Evolutionary conservation across 306 rosid species (phyloP).

Genomic region (Canavalia ensiformis): DNA sequence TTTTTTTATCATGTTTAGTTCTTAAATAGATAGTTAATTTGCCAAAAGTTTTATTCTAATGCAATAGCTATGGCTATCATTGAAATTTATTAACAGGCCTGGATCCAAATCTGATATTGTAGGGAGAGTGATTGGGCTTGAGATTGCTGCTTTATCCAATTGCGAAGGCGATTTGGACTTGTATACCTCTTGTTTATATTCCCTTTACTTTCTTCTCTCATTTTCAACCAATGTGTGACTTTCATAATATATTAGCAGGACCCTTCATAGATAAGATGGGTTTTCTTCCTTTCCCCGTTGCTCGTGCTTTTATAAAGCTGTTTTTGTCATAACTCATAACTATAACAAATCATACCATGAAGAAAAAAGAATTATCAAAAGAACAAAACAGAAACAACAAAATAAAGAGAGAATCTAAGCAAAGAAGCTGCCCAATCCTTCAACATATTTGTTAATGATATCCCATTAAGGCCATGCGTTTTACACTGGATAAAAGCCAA

Average conservation of each 20-base stretch:
- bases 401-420: conserved; percentile 1
- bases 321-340: conserved; percentile 8
- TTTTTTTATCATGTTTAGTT: conserved; percentile 2
- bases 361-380: background rate
- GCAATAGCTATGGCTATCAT: background rate
- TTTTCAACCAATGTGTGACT: background rate
- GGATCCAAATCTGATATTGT: no score
- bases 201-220: no score
- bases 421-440: background rate
- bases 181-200: no score
- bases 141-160: no score
- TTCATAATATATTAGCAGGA: conserved; percentile 12
- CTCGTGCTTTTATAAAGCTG: conserved; percentile 3
- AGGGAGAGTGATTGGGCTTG: no score
- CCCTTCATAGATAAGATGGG: background rate
- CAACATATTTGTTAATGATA: background rate
- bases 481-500: background rate
- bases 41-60: background rate
- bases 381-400: background rate
- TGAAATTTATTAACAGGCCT: no score
- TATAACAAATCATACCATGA: background rate
- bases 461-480: background rate
- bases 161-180: no score
- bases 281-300: background rate
- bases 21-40: conserved; percentile 17